These are phyloP conservation scores for Trametes polyzona DNA, from an alignment of 1,284 basidiomycete genomes.

Conservation along the genomic window DNA sequence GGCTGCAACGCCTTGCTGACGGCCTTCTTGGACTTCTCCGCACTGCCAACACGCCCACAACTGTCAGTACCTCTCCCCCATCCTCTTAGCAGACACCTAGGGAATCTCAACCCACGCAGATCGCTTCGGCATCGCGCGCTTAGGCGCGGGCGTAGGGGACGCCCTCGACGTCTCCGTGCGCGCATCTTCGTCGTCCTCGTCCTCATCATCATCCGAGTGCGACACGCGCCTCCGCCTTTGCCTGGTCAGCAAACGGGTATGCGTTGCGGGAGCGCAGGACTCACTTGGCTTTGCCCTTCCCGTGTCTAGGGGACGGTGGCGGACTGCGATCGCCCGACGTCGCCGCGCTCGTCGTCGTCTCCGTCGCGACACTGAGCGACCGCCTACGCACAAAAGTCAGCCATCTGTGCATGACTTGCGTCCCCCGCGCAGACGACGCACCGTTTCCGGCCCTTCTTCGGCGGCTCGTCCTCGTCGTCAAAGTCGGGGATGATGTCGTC, in stretches of 20 bases:
- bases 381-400: slow-evolving; percentile 27
- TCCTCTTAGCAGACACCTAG: background rate
- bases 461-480: slow-evolving; percentile 53
- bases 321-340: slow-evolving; percentile 35
- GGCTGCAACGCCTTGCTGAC: slow-evolving; percentile 28
- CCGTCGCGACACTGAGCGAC: slow-evolving; percentile 41
- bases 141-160: slow-evolving; percentile 33
- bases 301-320: slow-evolving; percentile 28
- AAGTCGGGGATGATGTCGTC: slow-evolving; percentile 54
- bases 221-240: slow-evolving; percentile 44
- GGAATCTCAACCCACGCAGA: slow-evolving; percentile 38
- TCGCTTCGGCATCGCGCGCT: slow-evolving; percentile 39
- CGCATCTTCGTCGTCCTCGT: slow-evolving; percentile 44
- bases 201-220: slow-evolving; percentile 48
- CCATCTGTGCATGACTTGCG: background rate
- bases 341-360: slow-evolving; percentile 30
- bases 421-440: slow-evolving; percentile 13
- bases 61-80: background rate
- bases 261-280: slow-evolving; percentile 12
- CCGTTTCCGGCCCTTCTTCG: slow-evolving; percentile 44
- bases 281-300: slow-evolving; percentile 39
- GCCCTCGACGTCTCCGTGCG: slow-evolving; percentile 26
- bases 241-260: background rate
- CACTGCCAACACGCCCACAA: slow-evolving; percentile 16
- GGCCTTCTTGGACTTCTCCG: slow-evolving; percentile 32